Base-by-base conservation (phyloP, 495 filamentous ascomycete genomes). In the Neurospora sp. region DNA sequence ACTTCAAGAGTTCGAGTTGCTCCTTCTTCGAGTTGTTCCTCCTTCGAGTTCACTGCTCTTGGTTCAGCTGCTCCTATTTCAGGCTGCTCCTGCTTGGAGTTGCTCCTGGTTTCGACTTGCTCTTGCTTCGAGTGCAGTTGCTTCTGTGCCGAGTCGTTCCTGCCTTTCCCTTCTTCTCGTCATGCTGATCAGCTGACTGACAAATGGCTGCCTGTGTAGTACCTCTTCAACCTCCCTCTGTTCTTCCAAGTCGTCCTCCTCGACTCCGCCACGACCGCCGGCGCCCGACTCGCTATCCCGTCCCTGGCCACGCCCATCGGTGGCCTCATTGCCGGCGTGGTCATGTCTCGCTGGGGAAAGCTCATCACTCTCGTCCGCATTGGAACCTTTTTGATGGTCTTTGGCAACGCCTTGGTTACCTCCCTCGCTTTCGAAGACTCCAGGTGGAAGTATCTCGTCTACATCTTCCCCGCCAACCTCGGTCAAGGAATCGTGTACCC, bases 401-500 rank as follows among this genome's bases (percentile, higher is more conserved):
- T 91, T 38, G 90, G 89, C 2, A 91, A 91, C 46, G 75, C 80
- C 0, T 78, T 91, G 11, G 85, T 91, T 2, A 86, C 86, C 35
- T 81, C 85, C 1, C 80, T 91, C 5, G 80, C 80, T 2, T 91
- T 91, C 72, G 78, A 88, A 38, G 89, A 91, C 76, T 81, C 86
- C 5, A 72, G 76, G 2, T 92, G 90, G 89, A 91, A 91, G 74
- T 90, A 91, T 74, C 83, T 87, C 42, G 84, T 86, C 11, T 91
- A 87, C 75, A 86, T 91, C 20, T 87, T 92, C 69, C 90, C 90
- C 0, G 88, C 88, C 20, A 91, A 89, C 72, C 76, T 92, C 3
- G 89, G 90, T 3, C 89, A 91, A 70, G 89, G 89, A 1, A 89
- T 92, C 23, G 85, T 89, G 10, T 91, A 90, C 71, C 89, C 90